A percentile compares a stretch with the other conserved stretches of the same genome.
phyloP scores from a whole-genome alignment of 805 yeast genomes.

The Teunomyces kruisii region DNA sequence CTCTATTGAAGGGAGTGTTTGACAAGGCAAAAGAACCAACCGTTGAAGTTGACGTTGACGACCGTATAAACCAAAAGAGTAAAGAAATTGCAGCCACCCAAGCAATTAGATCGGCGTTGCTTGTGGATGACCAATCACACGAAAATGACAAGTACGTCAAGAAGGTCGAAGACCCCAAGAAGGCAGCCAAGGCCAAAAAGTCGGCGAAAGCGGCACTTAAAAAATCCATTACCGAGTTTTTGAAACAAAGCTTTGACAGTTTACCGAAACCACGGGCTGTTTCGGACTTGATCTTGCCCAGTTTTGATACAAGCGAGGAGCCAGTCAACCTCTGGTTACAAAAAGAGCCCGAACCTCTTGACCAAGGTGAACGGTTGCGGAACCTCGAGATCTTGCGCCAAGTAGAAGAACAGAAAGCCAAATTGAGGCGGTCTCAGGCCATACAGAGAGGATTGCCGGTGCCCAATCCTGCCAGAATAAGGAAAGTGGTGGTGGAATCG shows the following conservation, averaged over 20 bases:
- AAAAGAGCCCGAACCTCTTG: slow-evolving; percentile 7
- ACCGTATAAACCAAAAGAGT: slow-evolving; percentile 31
- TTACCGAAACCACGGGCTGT: slow-evolving; percentile 43
- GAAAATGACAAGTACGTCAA: background rate
- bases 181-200: slow-evolving; percentile 6
- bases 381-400: slow-evolving; percentile 22
- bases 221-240: slow-evolving; percentile 7
- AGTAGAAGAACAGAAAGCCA: slow-evolving; percentile 28
- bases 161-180: background rate
- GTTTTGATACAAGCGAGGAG: slow-evolving; percentile 22
- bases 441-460: slow-evolving; percentile 45
- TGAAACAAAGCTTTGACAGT: slow-evolving; percentile 11
- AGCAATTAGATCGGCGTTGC: slow-evolving; percentile 34
- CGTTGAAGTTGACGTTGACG: slow-evolving; percentile 29
- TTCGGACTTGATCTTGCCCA: slow-evolving; percentile 34
- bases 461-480: slow-evolving; percentile 30
- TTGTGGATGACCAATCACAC: slow-evolving; percentile 6
- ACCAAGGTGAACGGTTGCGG: slow-evolving; percentile 24
- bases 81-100: slow-evolving; percentile 32
- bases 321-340: slow-evolving; percentile 3
- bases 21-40: background rate
- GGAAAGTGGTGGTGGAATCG: background rate
- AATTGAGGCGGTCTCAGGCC: slow-evolving; percentile 45
- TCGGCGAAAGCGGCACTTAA: slow-evolving; percentile 1
- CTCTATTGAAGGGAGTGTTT: background rate